These are phyloP conservation scores for Mucor indicus DNA, from an alignment of 371 early-diverging fungal genomes.

Conservation along the genomic window DNA sequence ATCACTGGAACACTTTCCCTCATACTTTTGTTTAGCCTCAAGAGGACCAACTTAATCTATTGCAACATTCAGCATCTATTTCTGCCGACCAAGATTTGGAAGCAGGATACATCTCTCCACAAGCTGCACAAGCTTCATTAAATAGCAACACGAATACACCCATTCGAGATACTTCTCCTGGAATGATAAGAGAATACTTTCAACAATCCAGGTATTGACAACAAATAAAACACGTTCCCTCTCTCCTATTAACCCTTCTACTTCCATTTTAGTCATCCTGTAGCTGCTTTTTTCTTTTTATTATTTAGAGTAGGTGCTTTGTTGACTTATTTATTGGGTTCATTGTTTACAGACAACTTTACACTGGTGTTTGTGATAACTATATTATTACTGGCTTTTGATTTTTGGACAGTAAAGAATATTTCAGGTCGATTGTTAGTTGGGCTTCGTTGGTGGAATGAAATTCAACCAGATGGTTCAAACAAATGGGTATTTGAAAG, in stretches of 20 bases:
- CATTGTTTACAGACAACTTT: constrained; percentile 76
- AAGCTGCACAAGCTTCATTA: neutral
- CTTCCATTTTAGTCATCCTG: constrained; percentile 82
- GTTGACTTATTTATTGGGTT: constrained; percentile 79
- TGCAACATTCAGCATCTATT: constrained; percentile 11
- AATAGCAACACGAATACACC: neutral
- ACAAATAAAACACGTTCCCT: too few relatives aligned
- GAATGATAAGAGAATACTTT: constrained; percentile 39
- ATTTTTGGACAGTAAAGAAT: constrained; percentile 99
- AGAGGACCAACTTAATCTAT: constrained; percentile 13
- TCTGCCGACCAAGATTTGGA: constrained; percentile 16
- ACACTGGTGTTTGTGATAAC: constrained; percentile 90
- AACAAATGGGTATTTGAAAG: constrained; percentile 95
- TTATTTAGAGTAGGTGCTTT: constrained; percentile 81
- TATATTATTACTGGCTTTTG: constrained; percentile 88
- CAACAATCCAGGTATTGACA: constrained; percentile 39
- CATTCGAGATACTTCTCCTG: constrained; percentile 11
- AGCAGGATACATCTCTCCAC: constrained; percentile 7
- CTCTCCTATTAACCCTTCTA: too few relatives aligned
- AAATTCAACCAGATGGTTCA: constrained; percentile 89
- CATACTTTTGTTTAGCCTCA: too few relatives aligned
- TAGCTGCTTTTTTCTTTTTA: constrained; percentile 87
- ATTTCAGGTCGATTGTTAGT: constrained; percentile 94
- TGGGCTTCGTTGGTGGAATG: constrained; percentile 98
- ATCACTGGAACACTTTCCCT: too few relatives aligned